These are phyloP conservation scores for Plenodomus biglobosus DNA, from an alignment of 2,329 filamentous ascomycete genomes.

Conservation along the genomic window DNA sequence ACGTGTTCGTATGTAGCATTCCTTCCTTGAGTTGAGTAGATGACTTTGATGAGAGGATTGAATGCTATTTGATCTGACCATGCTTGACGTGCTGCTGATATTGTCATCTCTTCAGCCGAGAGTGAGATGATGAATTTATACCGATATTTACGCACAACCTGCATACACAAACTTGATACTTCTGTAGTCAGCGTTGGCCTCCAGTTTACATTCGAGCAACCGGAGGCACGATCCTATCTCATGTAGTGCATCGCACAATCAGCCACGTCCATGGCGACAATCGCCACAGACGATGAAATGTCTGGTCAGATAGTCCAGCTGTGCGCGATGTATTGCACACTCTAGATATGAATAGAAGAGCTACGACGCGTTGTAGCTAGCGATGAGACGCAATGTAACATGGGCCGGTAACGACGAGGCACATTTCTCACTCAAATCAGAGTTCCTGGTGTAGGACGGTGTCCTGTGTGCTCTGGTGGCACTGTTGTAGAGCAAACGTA, in stretches of 20 bases:
- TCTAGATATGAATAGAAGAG: no score
- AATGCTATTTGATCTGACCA: background rate
- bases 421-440: no score
- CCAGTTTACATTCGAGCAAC: background rate
- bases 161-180: background rate
- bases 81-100: background rate
- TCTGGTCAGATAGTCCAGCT: no score
- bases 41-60: background rate
- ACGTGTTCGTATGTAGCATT: background rate
- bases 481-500: background rate
- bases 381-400: no score
- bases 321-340: no score
- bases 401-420: no score
- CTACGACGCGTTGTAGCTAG: no score
- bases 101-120: background rate
- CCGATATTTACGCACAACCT: background rate
- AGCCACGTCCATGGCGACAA: background rate
- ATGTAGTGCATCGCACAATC: background rate
- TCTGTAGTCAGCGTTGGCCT: background rate
- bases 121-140: background rate
- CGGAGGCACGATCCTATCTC: background rate
- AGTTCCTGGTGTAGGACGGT: no score
- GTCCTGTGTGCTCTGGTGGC: background rate
- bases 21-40: background rate
- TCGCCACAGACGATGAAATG: no score